Evolutionary conservation across 1,139 yeast genomes (phyloP), one percentile per base, ranked within the genome.

Genomic region (Taiozyma sp.): DNA sequence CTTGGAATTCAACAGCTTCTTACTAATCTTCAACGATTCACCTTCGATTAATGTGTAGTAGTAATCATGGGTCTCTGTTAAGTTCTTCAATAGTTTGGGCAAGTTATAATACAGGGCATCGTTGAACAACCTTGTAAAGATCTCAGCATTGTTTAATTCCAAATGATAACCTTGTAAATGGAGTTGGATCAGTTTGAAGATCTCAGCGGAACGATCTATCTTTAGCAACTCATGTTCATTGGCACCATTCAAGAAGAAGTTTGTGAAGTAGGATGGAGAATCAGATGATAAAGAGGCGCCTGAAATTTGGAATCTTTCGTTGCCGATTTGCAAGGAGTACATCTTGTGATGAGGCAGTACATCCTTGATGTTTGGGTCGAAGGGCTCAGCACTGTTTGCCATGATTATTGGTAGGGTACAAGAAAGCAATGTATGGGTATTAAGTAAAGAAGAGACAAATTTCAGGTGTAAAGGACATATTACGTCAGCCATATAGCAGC

Each of bases 271-370:
- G 13, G 78, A 74, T 1, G 42, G 82, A 0, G 74, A 84, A 68
- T 90, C 97, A 1, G 89, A 87, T 27, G 92, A 86, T 43, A 91
- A 68, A 6, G 96, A 89, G 1, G 93, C 91, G 1, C 97, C 97
- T 63, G 93, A 84, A 22, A 73, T 62, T 39, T 48, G 46, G 65
- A 81, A 86, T 39, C 78, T 58, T 56, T 76, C 75, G 50, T 76
- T 78, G 0, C 96, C 96, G 5, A 90, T 84, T 65, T 87, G 91
- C 29, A 91, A 78, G 14, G 83, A 76, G 66, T 78, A 90, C 62
- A 88, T 82, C 57, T 76, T 80, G 47, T 83, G 86, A 58, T 77
- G 81, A 30, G 93, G 84, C 34, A 89, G 72, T 3, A 83, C 63
- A 1, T 70, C 66, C 1, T 90, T 87, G 45, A 87, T 84, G 2